Evolutionary conservation across 2,329 filamentous ascomycete species (phyloP).

Genomic region (Diaporthe australafricana): DNA sequence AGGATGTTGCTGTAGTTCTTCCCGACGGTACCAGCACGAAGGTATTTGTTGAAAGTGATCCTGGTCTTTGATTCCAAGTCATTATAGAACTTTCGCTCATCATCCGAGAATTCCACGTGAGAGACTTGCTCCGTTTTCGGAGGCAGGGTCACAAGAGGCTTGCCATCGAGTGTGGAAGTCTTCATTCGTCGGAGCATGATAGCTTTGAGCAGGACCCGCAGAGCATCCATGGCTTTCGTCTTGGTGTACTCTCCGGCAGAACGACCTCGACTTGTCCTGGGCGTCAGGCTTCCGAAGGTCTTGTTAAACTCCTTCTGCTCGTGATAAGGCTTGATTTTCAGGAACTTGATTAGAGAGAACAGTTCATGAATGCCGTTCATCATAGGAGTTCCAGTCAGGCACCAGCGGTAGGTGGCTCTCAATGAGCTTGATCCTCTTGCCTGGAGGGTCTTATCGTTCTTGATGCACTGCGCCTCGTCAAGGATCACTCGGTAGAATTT

Average conservation of each 20-base stretch:
- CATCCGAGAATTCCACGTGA: slow-evolving; percentile 74
- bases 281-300: slow-evolving; percentile 53
- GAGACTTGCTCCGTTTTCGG: slow-evolving; percentile 71
- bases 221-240: slow-evolving; percentile 73
- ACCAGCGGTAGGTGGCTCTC: slow-evolving; percentile 73
- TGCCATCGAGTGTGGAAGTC: slow-evolving; percentile 80
- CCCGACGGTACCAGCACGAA: slow-evolving; percentile 74
- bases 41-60: slow-evolving; percentile 80
- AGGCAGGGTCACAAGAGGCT: slow-evolving; percentile 78
- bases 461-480: slow-evolving; percentile 85
- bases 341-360: slow-evolving; percentile 81
- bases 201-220: slow-evolving; percentile 82
- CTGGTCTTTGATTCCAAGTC: slow-evolving; percentile 75
- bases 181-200: slow-evolving; percentile 88
- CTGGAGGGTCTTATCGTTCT: slow-evolving; percentile 75
- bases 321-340: slow-evolving; percentile 81
- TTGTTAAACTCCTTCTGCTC: slow-evolving; percentile 70
- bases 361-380: slow-evolving; percentile 88
- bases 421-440: slow-evolving; percentile 71
- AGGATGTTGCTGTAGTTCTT: slow-evolving; percentile 84
- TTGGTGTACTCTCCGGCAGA: slow-evolving; percentile 59
- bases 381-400: slow-evolving; percentile 86
- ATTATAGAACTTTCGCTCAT: slow-evolving; percentile 74
- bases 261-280: slow-evolving; percentile 39
- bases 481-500: slow-evolving; percentile 78